Conservation (phyloP, 1,284 basidiomycete genomes). For the Cryptococcus sp. region DNA sequence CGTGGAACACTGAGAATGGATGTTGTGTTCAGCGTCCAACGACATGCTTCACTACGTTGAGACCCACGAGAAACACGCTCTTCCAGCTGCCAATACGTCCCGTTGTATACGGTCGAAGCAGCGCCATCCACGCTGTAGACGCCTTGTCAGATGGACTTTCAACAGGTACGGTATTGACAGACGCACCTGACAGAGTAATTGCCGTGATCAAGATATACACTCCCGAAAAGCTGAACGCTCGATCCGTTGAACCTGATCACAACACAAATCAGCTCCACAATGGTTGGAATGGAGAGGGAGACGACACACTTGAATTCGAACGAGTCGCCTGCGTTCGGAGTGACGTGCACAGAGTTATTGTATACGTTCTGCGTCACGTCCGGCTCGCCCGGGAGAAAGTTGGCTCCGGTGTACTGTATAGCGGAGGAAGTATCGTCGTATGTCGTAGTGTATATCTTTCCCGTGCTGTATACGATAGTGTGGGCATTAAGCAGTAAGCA, state of each 20-base stretch:
- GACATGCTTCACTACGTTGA: neutral
- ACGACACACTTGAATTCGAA: conserved; percentile 8
- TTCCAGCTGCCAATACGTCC: conserved; percentile 7
- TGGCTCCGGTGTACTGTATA: conserved; percentile 3
- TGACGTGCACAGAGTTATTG: conserved; percentile 9
- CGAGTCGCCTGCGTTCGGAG: conserved; percentile 5
- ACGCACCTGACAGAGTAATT: conserved; percentile 24
- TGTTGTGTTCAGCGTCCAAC: neutral
- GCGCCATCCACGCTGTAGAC: conserved; percentile 22
- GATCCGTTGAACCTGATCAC: conserved; percentile 24
- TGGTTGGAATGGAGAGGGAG: too few relatives aligned
- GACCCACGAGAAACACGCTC: conserved; percentile 17
- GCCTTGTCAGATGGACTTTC: neutral
- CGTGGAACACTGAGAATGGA: conserved; percentile 14
- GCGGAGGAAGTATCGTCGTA: conserved; percentile 14
- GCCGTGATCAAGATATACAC: conserved; percentile 18
- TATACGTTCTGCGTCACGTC: conserved; percentile 1
- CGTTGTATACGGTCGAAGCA: conserved; percentile 12
- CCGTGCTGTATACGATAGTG: conserved; percentile 5
- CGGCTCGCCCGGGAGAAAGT: too few relatives aligned
- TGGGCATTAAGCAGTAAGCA: neutral
- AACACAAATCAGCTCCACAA: too few relatives aligned
- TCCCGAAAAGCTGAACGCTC: conserved; percentile 20
- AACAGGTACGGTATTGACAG: neutral
- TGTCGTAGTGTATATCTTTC: conserved; percentile 12